A percentile compares a stretch with the other conserved stretches of the same genome.
These are phyloP conservation scores for Globisporangium carolinianum DNA, from an alignment of 352 stramenopile genomes.

Conservation along the genomic window DNA sequence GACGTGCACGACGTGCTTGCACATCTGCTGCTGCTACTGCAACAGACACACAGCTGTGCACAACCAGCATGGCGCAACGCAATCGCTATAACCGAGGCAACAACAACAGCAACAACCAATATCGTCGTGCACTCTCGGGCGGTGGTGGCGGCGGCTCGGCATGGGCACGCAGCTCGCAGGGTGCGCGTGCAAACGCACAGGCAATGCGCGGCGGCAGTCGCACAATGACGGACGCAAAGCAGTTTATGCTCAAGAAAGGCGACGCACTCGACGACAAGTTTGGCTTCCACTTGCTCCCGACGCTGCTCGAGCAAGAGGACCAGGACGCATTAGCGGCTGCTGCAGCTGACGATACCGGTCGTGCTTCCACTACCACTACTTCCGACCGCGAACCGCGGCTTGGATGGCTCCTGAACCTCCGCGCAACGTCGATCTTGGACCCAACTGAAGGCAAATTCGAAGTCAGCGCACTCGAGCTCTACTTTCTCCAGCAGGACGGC, in stretches of 20 bases:
- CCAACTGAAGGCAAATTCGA: slow-evolving; percentile 62
- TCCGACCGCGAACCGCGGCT: slow-evolving; percentile 22
- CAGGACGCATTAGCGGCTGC: slow-evolving; percentile 6
- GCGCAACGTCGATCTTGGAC: slow-evolving; percentile 48
- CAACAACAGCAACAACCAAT: slow-evolving; percentile 20
- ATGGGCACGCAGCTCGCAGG: slow-evolving; percentile 67
- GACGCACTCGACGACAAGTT: slow-evolving; percentile 68
- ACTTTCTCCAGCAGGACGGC: slow-evolving; percentile 93
- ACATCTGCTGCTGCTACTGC: no score
- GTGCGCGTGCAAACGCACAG: slow-evolving; percentile 53
- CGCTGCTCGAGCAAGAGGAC: slow-evolving; percentile 50
- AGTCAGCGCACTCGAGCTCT: slow-evolving; percentile 90
- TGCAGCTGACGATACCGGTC: not conserved
- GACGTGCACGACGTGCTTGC: no score
- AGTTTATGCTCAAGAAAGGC: slow-evolving; percentile 43
- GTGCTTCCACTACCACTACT: no score
- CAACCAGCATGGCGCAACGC: slow-evolving; percentile 8
- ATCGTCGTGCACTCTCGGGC: slow-evolving; percentile 43
- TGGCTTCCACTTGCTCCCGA: slow-evolving; percentile 52
- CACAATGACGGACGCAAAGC: slow-evolving; percentile 57
- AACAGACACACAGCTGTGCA: no score
- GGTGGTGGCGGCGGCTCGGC: slow-evolving; percentile 48
- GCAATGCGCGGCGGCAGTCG: slow-evolving; percentile 22
- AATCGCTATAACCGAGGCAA: not conserved
- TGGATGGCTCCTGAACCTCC: slow-evolving; percentile 72